phyloP scores from a whole-genome alignment of 495 filamentous ascomycete genomes.

The Neurospora discreta region DNA sequence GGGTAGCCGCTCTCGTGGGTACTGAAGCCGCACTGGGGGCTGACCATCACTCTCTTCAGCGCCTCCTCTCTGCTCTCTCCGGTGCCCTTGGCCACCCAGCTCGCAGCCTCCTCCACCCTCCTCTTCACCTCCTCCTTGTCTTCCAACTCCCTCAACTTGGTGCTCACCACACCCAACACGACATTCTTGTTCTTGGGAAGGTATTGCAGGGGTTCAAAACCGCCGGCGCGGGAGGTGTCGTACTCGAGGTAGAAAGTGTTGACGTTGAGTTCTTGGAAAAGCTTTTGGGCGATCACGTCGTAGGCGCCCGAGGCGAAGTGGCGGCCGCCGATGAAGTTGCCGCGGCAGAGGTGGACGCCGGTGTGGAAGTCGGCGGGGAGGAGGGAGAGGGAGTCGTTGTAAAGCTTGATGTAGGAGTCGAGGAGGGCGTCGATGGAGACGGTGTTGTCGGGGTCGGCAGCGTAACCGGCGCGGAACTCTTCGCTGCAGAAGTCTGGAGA shows the following conservation, averaged over 20 bases:
- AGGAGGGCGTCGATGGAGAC: constrained; percentile 49
- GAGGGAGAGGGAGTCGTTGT: constrained; percentile 60
- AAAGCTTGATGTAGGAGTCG: constrained; percentile 62
- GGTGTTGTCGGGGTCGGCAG: constrained; percentile 46
- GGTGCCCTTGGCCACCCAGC: constrained; percentile 59
- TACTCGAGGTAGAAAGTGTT: constrained; percentile 80
- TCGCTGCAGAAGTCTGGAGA: constrained; percentile 62
- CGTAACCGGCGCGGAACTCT: constrained; percentile 60
- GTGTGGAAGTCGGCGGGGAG: constrained; percentile 59
- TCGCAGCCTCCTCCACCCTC: constrained; percentile 54
- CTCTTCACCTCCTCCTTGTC: constrained; percentile 63
- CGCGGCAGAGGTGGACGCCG: constrained; percentile 69
- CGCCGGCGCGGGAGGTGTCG: constrained; percentile 62
- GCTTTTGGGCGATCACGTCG: constrained; percentile 66
- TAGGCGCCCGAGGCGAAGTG: constrained; percentile 76
- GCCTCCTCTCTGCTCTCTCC: constrained; percentile 52
- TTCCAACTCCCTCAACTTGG: constrained; percentile 63
- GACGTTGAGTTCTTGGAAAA: constrained; percentile 65
- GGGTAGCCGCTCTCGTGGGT: constrained; percentile 60
- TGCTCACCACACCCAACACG: constrained; percentile 64
- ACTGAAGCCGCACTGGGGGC: constrained; percentile 74
- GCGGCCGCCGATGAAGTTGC: constrained; percentile 68
- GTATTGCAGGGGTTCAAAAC: constrained; percentile 66
- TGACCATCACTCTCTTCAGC: constrained; percentile 56
- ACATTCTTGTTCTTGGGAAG: constrained; percentile 65